Percentiles rank a stretch among this genome's conserved stretches.
Conservation (phyloP, 2,329 filamentous ascomycete species). For the Aciculosporium take region DNA sequence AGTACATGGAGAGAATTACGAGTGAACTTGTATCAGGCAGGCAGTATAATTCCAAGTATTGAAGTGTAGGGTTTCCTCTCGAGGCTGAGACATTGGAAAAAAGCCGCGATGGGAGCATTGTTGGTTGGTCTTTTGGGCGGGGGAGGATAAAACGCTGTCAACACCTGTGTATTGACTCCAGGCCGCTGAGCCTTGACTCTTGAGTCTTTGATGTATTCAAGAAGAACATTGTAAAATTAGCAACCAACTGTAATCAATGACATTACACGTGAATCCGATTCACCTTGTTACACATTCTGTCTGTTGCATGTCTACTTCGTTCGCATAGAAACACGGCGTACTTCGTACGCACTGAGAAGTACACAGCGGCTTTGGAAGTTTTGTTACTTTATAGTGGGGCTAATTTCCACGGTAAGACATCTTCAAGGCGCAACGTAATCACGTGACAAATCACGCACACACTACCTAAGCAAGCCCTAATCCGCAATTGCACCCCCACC, state of each 20-base stretch:
- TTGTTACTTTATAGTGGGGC: background rate
- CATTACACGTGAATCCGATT: background rate
- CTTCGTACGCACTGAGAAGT: no score
- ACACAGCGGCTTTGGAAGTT: no score
- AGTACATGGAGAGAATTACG: conserved; percentile 13
- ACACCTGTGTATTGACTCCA: conserved; percentile 4
- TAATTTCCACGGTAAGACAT: background rate
- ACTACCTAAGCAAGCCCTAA: conserved; percentile 16
- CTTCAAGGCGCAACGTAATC: conserved; percentile 1
- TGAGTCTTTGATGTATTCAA: conserved; percentile 5
- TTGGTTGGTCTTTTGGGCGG: background rate
- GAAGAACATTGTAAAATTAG: conserved; percentile 8
- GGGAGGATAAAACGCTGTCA: background rate
- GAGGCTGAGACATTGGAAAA: no score
- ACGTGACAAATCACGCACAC: conserved; percentile 14
- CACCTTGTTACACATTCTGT: no score
- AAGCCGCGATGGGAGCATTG: background rate
- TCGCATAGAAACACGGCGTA: no score
- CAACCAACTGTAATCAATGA: background rate
- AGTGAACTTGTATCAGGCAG: no score
- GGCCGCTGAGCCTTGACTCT: background rate
- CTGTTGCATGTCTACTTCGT: background rate
- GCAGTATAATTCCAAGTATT: no score
- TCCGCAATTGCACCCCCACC: conserved; percentile 9
- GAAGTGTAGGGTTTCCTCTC: no score